Base-by-base conservation (phyloP, 306 rosid species). In the Quercus agrifolia region DNA sequence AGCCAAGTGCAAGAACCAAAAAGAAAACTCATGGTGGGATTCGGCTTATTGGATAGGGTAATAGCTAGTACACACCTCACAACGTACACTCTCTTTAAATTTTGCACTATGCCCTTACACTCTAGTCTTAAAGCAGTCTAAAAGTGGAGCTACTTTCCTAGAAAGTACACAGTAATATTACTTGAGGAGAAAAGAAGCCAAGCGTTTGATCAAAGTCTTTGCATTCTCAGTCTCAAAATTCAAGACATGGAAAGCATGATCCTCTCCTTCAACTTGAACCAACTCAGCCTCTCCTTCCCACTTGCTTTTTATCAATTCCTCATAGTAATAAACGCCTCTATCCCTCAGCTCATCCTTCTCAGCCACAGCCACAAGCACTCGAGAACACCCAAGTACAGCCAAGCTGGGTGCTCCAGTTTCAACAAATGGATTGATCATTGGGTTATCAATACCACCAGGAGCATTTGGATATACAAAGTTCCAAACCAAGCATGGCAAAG, bases 211-310 rank as follows among this genome's bases (percentile, higher is more conserved):
- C 46, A 79, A 4, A 30, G 23, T 66, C 51, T 71, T 25, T 56
- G 71, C 81, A 52, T 17, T 56, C 13, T 31, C 57, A 56, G 81
- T 56, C 31, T 74, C 77, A 31, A 33, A 57, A 4, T 73, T 2
- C 68, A 51, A 1, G 4, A 86, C 5, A 30, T 87, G 86, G 56
- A 77, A 87, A 66, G 49, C 73, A 72, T 87, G 90, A 19, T 49
- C 54, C 54, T 23, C 84, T 3, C 72, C 90, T 19, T 41, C 31
- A 63, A 74, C 62, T 46, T 85, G 85, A 71, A 79, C 73, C 12
- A 85, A 25, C 33, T 87, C 88, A 33, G 81, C 1, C 15, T 84
- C 20, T 5, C 91, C 91, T n/a, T 77, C 14, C 90, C 90, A 84
- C 20, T 76, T 87, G 78, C 90, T 87, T 6, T 84, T 13, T 59